A percentile compares a stretch with the other conserved stretches of the same genome.
phyloP scores from a whole-genome alignment of 2,329 filamentous ascomycete genomes.

The Epichloe gansuensis region DNA sequence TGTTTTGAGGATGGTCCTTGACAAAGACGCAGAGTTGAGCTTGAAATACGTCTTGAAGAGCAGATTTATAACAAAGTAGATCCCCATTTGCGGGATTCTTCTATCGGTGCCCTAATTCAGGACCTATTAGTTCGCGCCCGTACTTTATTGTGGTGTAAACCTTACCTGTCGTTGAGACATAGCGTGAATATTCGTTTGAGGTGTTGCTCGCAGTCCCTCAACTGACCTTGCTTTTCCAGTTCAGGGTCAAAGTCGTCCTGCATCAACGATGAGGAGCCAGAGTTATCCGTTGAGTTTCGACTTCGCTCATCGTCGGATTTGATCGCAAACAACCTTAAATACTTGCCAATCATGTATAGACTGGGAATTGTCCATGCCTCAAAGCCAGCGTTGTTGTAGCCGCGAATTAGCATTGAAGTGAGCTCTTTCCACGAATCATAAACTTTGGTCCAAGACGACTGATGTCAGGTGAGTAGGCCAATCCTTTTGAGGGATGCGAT shows the following conservation, averaged over 20 bases:
- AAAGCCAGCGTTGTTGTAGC: constrained; percentile 65
- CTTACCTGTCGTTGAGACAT: constrained; percentile 82
- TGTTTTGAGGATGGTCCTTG: constrained; percentile 78
- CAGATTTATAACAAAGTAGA: constrained; percentile 89
- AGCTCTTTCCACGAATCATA: constrained; percentile 87
- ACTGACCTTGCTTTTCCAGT: constrained; percentile 64
- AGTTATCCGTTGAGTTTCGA: constrained; percentile 22
- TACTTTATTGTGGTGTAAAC: constrained; percentile 29
- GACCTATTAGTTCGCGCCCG: not conserved
- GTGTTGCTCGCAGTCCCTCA: constrained; percentile 82
- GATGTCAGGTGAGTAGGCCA: constrained; percentile 8
- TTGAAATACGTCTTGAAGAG: constrained; percentile 99
- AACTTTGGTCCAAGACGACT: constrained; percentile 64
- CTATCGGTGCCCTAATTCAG: constrained; percentile 54
- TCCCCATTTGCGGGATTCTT: constrained; percentile 93
- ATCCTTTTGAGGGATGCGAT: not conserved
- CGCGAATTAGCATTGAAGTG: constrained; percentile 62
- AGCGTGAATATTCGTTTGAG: constrained; percentile 87
- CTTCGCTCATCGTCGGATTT: constrained; percentile 66
- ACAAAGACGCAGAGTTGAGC: constrained; percentile 79
- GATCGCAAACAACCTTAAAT: constrained; percentile 78
- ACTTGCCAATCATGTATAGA: constrained; percentile 77
- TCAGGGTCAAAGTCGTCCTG: constrained; percentile 76
- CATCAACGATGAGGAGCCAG: constrained; percentile 35
- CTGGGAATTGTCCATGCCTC: constrained; percentile 88